These are phyloP conservation scores for Haplosporangium sp. DNA, from an alignment of 371 early-diverging fungal species.

Conservation along the genomic window DNA sequence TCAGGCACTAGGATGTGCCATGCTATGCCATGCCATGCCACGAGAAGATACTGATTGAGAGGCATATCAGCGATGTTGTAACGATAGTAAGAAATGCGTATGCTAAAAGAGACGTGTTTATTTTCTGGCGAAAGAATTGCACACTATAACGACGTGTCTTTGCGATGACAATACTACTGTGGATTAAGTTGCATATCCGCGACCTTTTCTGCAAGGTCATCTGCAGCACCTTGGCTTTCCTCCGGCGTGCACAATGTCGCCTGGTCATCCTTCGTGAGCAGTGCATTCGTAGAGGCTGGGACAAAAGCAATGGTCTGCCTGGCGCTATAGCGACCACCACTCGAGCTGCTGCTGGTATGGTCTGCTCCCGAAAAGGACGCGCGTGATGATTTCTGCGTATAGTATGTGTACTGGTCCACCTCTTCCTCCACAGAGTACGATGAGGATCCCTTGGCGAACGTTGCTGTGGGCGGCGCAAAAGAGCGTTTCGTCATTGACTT, in stretches of 20 bases:
- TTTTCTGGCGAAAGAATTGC: neutral
- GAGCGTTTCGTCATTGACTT: neutral
- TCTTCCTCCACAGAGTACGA: no score
- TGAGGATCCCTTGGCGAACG: no score
- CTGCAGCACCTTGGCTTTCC: constrained; percentile 1
- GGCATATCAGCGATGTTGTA: no score
- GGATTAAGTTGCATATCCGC: constrained; percentile 15
- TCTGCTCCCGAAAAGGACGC: constrained; percentile 12
- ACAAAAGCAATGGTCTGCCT: constrained; percentile 26
- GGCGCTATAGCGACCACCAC: neutral
- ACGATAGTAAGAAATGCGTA: no score
- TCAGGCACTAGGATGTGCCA: no score
- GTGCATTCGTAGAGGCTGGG: constrained; percentile 26
- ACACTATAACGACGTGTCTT: no score
- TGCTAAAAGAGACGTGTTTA: neutral
- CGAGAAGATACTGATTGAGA: no score
- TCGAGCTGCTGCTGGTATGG: neutral
- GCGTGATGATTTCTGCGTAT: constrained; percentile 4
- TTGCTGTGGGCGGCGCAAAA: no score
- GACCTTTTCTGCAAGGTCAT: constrained; percentile 9
- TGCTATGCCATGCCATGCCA: no score
- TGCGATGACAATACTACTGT: neutral
- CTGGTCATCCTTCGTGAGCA: constrained; percentile 5
- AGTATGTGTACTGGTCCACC: constrained; percentile 15
- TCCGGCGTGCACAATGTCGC: no score